A percentile compares a stretch with the other conserved stretches of the same genome.
Conservation (phyloP, 495 filamentous ascomycete genomes). For the Neurospora pannonica region DNA sequence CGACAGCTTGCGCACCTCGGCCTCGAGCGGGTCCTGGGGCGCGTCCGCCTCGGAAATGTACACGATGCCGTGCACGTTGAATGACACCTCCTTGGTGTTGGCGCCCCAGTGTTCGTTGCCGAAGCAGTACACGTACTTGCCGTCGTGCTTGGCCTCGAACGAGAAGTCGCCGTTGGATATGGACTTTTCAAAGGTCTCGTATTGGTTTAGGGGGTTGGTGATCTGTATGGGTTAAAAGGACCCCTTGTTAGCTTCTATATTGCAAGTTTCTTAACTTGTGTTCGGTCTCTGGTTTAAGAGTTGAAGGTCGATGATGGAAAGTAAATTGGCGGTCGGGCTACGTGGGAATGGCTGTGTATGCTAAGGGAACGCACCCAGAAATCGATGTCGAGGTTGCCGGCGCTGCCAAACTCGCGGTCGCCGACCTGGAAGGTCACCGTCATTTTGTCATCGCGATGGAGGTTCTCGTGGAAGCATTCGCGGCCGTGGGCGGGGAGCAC, state of each 20-base stretch:
- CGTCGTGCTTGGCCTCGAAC: conserved; percentile 77
- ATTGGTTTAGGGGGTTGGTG: conserved; percentile 63
- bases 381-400: conserved; percentile 91
- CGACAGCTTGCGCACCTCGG: conserved; percentile 78
- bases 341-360: background rate
- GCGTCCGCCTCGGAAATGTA: conserved; percentile 87
- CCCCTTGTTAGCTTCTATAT: background rate
- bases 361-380: conserved; percentile 70
- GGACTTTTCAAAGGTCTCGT: conserved; percentile 67
- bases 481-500: conserved; percentile 80
- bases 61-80: conserved; percentile 98
- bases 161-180: conserved; percentile 87
- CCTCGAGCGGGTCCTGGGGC: conserved; percentile 78
- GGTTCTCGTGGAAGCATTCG: conserved; percentile 93
- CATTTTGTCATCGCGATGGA: conserved; percentile 94
- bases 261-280: conserved; percentile 1
- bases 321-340: background rate
- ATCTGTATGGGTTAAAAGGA: conserved; percentile 62
- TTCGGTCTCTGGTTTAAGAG: background rate
- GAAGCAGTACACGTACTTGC: conserved; percentile 94
- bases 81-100: conserved; percentile 90
- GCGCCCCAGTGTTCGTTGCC: conserved; percentile 94
- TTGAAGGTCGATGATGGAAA: background rate
- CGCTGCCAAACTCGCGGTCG: conserved; percentile 89
- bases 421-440: conserved; percentile 98